Percentiles rank a stretch among this genome's conserved stretches.
These are phyloP conservation scores for Solanum appendiculatum DNA, from an alignment of 257 asterid genomes.

Conservation along the genomic window DNA sequence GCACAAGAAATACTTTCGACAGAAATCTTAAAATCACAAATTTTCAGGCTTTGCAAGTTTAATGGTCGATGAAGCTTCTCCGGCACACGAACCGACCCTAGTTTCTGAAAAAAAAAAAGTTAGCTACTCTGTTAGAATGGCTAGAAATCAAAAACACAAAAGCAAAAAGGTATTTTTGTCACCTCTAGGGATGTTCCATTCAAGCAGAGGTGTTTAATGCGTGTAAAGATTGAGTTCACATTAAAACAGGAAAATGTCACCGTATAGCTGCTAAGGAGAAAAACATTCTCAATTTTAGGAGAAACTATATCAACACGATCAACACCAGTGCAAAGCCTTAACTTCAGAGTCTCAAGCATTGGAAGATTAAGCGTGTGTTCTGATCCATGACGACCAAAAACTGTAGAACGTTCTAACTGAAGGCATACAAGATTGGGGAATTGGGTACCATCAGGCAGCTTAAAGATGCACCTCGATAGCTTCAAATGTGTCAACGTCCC, in stretches of 20 bases:
- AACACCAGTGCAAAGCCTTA: neutral
- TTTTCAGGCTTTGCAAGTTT: neutral
- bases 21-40: neutral
- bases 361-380: neutral
- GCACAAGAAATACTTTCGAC: neutral
- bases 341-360: neutral
- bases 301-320: neutral
- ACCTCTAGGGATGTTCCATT: neutral
- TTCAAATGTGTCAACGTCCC: neutral
- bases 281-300: neutral
- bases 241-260: neutral
- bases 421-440: neutral
- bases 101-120: neutral
- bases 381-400: neutral
- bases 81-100: neutral
- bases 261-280: neutral
- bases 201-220: neutral
- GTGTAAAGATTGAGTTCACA: neutral
- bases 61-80: neutral
- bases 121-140: neutral
- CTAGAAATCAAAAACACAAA: neutral
- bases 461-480: neutral
- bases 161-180: neutral
- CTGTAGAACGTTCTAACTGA: no score
- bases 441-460: neutral